Percentiles rank a stretch among this genome's conserved stretches.
Conservation (phyloP, 495 filamentous ascomycete species). For the Penicillium taxi region DNA sequence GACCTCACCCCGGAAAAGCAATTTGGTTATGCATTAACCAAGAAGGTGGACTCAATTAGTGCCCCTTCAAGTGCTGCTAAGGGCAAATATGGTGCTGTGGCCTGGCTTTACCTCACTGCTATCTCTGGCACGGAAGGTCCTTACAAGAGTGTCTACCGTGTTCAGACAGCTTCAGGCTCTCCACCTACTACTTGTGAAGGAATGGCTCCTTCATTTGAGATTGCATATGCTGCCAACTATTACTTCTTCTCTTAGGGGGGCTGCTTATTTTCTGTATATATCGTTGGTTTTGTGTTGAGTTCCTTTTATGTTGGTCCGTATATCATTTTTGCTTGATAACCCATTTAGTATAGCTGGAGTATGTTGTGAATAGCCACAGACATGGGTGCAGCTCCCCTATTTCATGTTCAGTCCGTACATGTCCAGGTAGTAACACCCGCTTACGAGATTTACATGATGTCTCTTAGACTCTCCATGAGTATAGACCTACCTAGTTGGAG, state of each 20-base stretch:
- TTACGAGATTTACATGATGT: too few species aligned
- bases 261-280: constrained; percentile 9
- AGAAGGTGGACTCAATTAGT: constrained; percentile 44
- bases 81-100: constrained; percentile 58
- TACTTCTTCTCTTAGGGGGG: constrained; percentile 41
- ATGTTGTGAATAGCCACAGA: too few species aligned
- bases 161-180: constrained; percentile 78
- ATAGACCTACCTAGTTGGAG: too few species aligned
- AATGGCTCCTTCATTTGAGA: constrained; percentile 51
- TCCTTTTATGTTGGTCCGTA: constrained; percentile 6
- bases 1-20: constrained; percentile 47
- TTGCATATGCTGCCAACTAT: constrained; percentile 81
- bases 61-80: constrained; percentile 53
- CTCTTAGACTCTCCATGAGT: too few species aligned
- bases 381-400: too few species aligned
- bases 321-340: constrained; percentile 3
- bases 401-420: too few species aligned
- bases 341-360: too few species aligned
- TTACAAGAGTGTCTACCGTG: constrained; percentile 72
- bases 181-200: constrained; percentile 68
- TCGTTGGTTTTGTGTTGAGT: constrained; percentile 8
- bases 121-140: constrained; percentile 46
- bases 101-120: constrained; percentile 43
- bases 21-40: constrained; percentile 53
- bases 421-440: too few species aligned